Base-by-base conservation (phyloP, 2,329 filamentous ascomycete genomes). In the Penicillium sp. region DNA sequence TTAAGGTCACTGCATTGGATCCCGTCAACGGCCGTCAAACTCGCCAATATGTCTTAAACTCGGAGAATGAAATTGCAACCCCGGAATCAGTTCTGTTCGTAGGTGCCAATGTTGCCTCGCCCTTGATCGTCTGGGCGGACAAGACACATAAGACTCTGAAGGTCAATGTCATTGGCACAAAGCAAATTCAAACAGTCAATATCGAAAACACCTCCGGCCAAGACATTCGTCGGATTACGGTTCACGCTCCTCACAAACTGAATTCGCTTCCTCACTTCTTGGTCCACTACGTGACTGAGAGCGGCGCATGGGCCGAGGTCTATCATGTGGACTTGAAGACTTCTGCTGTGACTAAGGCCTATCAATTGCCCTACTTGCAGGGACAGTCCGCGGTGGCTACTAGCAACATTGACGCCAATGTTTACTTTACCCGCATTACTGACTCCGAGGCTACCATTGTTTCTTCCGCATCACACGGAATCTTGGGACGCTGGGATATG, bases 361-460 rank as follows among this genome's bases (percentile, higher is more conserved):
- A 96, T 72, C 86, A 88, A 27, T 80, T 98, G 13, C 90, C 93
- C 0, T 85, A 86, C 52, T 74, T 92, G 21, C 75, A 83, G 25
- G 91, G 89, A 1, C 80, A 79, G 42, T 92, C 92, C 25, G 86
- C 89, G 1, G 91, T 97, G 70, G 89, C 92, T 0, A 88, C 86
- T 0, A 95, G 89, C 75, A 90, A 87, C 2, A 84, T 85, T 42
- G 89, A 88, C 58, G 87, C 89, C 21, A 93, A 95, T 67, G 88
- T 96, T 8, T 97, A 92, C 78, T 96, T 98, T 72, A 93, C 90
- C 2, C 87, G 93, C 58, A 81, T 95, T 59, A 92, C 91, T 0
- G 80, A 87, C 33, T 85, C 89, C 9, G 91, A 96, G 69, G 81
- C 92, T 2, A 80, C 84, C 29, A 80, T 96, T 26, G 82, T 91